These are phyloP conservation scores for Spirogloea muscicola DNA, from an alignment of 139 green algal genomes.

Conservation along the genomic window DNA sequence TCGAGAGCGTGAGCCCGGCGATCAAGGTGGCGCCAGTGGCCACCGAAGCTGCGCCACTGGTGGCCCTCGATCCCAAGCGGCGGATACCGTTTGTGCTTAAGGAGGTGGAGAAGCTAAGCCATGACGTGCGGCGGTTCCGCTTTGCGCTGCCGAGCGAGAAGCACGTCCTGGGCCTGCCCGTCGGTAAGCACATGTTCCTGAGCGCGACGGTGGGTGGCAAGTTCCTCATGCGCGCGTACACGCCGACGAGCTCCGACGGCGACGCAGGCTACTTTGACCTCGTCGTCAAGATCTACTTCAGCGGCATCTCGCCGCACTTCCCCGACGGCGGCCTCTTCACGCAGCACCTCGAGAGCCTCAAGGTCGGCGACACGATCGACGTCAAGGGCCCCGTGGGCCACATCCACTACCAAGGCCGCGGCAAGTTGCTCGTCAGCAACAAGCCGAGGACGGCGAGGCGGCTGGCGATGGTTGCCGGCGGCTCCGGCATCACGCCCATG, in stretches of 20 bases:
- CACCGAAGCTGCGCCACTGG: not conserved
- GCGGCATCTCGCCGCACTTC: conserved; percentile 79
- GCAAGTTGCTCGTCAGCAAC: conserved; percentile 43
- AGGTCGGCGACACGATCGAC: conserved; percentile 83
- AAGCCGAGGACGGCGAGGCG: conserved; percentile 45
- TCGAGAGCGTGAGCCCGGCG: too few species aligned
- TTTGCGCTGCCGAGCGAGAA: conserved; percentile 83
- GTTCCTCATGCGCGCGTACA: conserved; percentile 93
- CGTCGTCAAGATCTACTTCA: conserved; percentile 82
- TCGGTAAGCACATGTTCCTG: conserved; percentile 92
- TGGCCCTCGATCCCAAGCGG: conserved; percentile 72
- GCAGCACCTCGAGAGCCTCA: conserved; percentile 69
- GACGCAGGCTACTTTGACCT: conserved; percentile 88
- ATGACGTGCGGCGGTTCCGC: conserved; percentile 83
- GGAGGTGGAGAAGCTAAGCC: conserved; percentile 72
- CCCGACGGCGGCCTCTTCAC: conserved; percentile 79
- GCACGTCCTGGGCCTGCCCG: conserved; percentile 85
- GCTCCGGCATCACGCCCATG: conserved; percentile 77
- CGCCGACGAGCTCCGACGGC: conserved; percentile 68
- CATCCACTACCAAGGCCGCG: conserved; percentile 72
- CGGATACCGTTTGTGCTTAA: conserved; percentile 72
- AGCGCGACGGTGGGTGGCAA: conserved; percentile 69
- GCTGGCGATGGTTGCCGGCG: conserved; percentile 88
- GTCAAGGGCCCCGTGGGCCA: conserved; percentile 92
- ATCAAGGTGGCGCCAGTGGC: not conserved